A percentile compares a stretch with the other conserved stretches of the same genome.
These are phyloP conservation scores for Decorospora gaudefroyi DNA, from an alignment of 2,329 filamentous ascomycete species.

Conservation along the genomic window DNA sequence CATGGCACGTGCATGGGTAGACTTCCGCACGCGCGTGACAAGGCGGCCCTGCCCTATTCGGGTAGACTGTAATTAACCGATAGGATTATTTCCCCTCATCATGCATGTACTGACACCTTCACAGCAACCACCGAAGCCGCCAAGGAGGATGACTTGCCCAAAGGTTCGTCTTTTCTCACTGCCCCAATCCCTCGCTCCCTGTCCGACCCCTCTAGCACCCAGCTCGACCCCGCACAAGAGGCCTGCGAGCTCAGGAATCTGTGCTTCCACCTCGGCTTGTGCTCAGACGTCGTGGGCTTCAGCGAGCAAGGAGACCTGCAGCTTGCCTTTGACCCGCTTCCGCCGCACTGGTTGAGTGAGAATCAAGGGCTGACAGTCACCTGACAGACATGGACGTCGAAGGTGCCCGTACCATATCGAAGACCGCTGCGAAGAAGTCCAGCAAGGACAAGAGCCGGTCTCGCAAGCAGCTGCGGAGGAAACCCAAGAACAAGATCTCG, in stretches of 20 bases:
- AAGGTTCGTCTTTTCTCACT: constrained; percentile 42
- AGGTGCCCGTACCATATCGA: constrained; percentile 27
- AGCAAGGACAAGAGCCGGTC: constrained; percentile 42
- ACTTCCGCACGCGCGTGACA: no score
- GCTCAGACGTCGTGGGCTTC: constrained; percentile 49
- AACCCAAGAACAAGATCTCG: constrained; percentile 47
- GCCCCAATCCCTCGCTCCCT: constrained; percentile 37
- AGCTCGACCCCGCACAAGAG: constrained; percentile 20
- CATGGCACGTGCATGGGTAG: no score
- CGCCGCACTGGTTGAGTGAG: constrained; percentile 37
- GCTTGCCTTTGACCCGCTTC: constrained; percentile 47
- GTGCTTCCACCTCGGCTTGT: constrained; percentile 48
- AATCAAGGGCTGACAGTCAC: constrained; percentile 43
- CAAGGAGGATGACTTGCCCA: constrained; percentile 36
- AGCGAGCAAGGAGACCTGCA: constrained; percentile 40
- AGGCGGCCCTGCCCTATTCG: no score
- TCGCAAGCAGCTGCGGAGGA: constrained; percentile 46
- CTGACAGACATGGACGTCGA: constrained; percentile 50
- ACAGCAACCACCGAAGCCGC: constrained; percentile 21
- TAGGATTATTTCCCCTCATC: no score
- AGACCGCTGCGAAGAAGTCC: constrained; percentile 27
- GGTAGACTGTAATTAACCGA: no score
- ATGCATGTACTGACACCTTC: no score
- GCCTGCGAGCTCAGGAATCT: constrained; percentile 37
- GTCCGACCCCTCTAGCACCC: constrained; percentile 15